Base-by-base conservation (phyloP, 2,329 filamentous ascomycete genomes). In the Coniochaeta sp. region DNA sequence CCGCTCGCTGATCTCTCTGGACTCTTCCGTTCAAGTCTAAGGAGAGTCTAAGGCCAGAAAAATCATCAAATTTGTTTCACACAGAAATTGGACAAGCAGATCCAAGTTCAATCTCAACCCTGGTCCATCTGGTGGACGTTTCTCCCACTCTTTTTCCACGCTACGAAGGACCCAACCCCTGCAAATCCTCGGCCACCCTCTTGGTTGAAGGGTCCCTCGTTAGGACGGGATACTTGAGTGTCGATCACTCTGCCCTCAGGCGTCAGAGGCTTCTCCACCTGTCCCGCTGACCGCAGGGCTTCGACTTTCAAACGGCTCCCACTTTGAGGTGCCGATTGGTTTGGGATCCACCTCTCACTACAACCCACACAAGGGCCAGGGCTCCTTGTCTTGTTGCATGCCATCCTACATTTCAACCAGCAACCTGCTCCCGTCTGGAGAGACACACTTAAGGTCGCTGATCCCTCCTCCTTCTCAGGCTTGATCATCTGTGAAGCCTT, bases 391-490 rank as follows among this genome's bases (percentile, higher is more conserved):
- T 58, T 60, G 62, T 56, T 60, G 62, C 65, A 63, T 70, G 65
- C 67, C 68, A 69, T 72, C 69, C 47, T 26, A 52, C 73, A 65
- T 62, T 62, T 64, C 72, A 70, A 71, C 69, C 69, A 67, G 75
- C 75, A 70, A n/a, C 70, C 68, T 69, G 67, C 69, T 70, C 68
- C 64, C 70, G 66, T 68, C 69, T 26, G 26, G 22, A 52, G 24
- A 69, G 71, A 72, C 75, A 77, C 79, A 82, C 80, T 81, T 83
- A 83, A 83, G 81, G 78, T 79, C 78, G 81, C 80, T 82, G 81
- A 83, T 83, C 81, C 81, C 80, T 78, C 72, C 71, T 70, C 66
- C 63, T 31, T 9, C 62, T 61, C 44, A 60, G 54, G 24, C 54
- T 31, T 57, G 54, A 57, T 57, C 22, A 22, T 75, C 71, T 72